Evolutionary conservation across 345 rosid genomes (phyloP).

Genomic region (Gossypium ekmanianum): DNA sequence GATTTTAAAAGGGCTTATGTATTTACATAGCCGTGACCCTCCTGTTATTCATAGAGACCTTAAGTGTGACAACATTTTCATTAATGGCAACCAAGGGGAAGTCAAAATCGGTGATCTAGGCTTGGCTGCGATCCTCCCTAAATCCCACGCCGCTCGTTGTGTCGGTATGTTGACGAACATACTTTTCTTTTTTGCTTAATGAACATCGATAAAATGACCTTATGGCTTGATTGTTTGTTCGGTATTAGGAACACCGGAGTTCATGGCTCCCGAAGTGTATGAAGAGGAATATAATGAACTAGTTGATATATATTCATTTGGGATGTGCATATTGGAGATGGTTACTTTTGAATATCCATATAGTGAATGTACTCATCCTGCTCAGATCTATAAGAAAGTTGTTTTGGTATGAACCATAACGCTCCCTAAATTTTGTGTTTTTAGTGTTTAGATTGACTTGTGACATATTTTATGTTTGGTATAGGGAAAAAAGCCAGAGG

Average conservation of each 20-base stretch:
- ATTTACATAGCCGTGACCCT: slow-evolving; percentile 82
- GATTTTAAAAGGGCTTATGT: slow-evolving; percentile 76
- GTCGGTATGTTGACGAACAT: slow-evolving; percentile 56
- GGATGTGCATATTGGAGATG: slow-evolving; percentile 98
- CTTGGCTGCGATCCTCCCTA: slow-evolving; percentile 86
- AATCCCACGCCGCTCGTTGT: slow-evolving; percentile 84
- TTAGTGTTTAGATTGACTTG: slow-evolving; percentile 6
- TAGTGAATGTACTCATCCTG: slow-evolving; percentile 93
- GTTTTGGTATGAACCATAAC: slow-evolving; percentile 52
- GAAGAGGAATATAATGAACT: slow-evolving; percentile 94
- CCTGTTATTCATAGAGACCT: slow-evolving; percentile 97
- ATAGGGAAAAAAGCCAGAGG: slow-evolving; percentile 85
- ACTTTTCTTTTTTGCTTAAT: not conserved
- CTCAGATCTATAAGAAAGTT: slow-evolving; percentile 98
- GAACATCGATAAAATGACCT: not conserved
- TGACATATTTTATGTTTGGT: slow-evolving; percentile 16
- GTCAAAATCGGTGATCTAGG: slow-evolving; percentile 99
- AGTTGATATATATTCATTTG: slow-evolving; percentile 93
- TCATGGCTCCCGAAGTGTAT: slow-evolving; percentile 99
- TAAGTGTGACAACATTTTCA: slow-evolving; percentile 94
- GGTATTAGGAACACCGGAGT: slow-evolving; percentile 82
- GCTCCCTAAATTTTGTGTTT: not conserved
- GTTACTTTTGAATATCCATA: slow-evolving; percentile 94
- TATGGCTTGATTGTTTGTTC: slow-evolving; percentile 12
- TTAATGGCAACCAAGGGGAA: slow-evolving; percentile 97